A percentile compares a stretch with the other conserved stretches of the same genome.
Conservation (phyloP, 2,329 filamentous ascomycete genomes). For the Alternaria sp. region DNA sequence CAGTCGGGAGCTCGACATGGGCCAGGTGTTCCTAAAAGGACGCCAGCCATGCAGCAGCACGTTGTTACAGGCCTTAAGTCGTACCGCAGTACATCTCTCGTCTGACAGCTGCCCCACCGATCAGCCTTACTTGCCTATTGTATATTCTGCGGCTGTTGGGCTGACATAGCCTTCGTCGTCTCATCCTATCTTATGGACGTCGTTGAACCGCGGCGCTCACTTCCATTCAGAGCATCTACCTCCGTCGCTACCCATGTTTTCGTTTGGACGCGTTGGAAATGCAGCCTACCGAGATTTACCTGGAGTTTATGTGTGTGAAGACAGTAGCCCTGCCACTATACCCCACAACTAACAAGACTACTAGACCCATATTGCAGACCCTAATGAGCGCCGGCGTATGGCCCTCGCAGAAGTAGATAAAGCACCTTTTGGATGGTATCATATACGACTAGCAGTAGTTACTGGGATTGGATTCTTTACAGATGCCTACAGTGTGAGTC, state of each 20-base stretch:
- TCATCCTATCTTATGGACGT: slow-evolving; percentile 10
- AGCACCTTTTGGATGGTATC: slow-evolving; percentile 64
- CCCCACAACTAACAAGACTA: slow-evolving; percentile 20
- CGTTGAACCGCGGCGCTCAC: slow-evolving; percentile 3
- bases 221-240: slow-evolving; percentile 9
- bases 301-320: slow-evolving; percentile 34
- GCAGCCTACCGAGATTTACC: slow-evolving; percentile 45
- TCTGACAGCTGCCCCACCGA: slow-evolving; percentile 16
- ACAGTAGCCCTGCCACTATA: not conserved
- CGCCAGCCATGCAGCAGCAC: slow-evolving; percentile 7
- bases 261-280: slow-evolving; percentile 42
- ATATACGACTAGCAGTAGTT: slow-evolving; percentile 77
- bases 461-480: slow-evolving; percentile 90
- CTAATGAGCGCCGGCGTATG: slow-evolving; percentile 50
- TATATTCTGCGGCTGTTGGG: slow-evolving; percentile 3
- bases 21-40: slow-evolving; percentile 17
- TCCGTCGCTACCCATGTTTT: slow-evolving; percentile 31
- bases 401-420: slow-evolving; percentile 50
- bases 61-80: slow-evolving; percentile 19
- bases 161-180: slow-evolving; percentile 17
- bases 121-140: slow-evolving; percentile 14
- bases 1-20: slow-evolving; percentile 4
- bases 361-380: slow-evolving; percentile 45
- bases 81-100: slow-evolving; percentile 7
- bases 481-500: slow-evolving; percentile 69